Evolutionary conservation across 768 basidiomycete species (phyloP), one percentile per base, ranked within the genome.

Genomic region (Tremella mesenterica): DNA sequence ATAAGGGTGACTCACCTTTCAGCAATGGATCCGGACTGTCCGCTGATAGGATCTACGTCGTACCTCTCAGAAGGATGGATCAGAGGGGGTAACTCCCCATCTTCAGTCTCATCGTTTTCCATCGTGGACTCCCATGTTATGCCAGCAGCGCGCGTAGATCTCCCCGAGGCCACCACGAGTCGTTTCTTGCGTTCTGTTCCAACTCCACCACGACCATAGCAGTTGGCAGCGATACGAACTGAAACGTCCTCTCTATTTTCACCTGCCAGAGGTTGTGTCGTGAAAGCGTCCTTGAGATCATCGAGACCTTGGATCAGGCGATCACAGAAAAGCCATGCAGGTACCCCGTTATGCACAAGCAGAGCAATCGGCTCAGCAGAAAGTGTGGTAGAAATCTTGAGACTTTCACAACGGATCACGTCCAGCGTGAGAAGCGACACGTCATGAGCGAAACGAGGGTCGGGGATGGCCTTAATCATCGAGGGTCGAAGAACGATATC

Each of bases 401-500:
- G 57, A 21, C 27, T 43, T 8, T 55, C 59, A 27, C 39, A 57
- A 4, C 58, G 33, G 38, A 70, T 48, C 1, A 70, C 39, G 26
- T 70, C 65, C 20, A 67, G 20, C 7, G 44, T 56, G 1, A 48
- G 23, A 3, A 63, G 45, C 1, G 65, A 62, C 7, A 55, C 58
- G 34, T 70, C 68, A 25, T 49, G 16, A 14, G 45, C n/a, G 31
- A 38, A 53, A 13, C 23, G 23, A 12, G 45, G 26, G 1, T 44
- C 33, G 3, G 57, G 54, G 12, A 59, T 31, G 1, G 63, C 46
- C 51, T 70, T 70, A 30, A 67, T 48, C 65, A 67, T 64, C 0
- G 65, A 67, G 4, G 55, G 53, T 7, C 68, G 60, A 6, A 70
- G 56, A 8, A 63, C n/a, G 18, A 70, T 44, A 16, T 63, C 58